These are phyloP conservation scores for Phytopythium ostracodes DNA, from an alignment of 352 stramenopile species.

Conservation along the genomic window DNA sequence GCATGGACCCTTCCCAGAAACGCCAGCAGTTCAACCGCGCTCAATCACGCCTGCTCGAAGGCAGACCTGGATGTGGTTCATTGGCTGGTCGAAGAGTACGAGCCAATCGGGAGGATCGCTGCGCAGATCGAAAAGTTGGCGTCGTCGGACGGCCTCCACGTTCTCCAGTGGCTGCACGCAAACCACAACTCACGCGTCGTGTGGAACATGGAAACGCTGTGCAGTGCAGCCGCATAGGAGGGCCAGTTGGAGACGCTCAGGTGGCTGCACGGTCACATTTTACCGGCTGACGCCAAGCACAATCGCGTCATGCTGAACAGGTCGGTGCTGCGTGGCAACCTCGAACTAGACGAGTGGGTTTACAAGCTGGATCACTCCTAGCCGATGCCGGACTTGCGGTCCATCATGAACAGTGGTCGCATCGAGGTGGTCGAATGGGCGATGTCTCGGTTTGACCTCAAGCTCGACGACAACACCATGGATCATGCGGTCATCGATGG, in stretches of 20 bases:
- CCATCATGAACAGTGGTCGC: constrained; percentile 15
- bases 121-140: background rate
- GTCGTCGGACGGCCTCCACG: background rate
- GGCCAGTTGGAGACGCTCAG: constrained; percentile 1
- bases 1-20: background rate
- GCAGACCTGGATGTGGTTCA: background rate
- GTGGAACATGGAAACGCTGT: background rate
- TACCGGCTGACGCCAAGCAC: background rate
- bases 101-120: background rate
- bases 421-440: constrained; percentile 21
- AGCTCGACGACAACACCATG: background rate
- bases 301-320: background rate
- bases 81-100: constrained; percentile 1
- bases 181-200: background rate
- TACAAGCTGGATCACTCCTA: background rate
- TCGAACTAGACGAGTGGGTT: background rate
- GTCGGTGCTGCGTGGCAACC: background rate
- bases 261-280: background rate
- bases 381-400: constrained; percentile 6
- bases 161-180: background rate
- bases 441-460: background rate
- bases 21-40: background rate
- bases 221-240: background rate
- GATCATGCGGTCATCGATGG: background rate
- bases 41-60: background rate